Evolutionary conservation across 192 early-diverging fungal genomes (phyloP), one percentile per base, ranked within the genome.

Genomic region (Gonapodya prolifera): DNA sequence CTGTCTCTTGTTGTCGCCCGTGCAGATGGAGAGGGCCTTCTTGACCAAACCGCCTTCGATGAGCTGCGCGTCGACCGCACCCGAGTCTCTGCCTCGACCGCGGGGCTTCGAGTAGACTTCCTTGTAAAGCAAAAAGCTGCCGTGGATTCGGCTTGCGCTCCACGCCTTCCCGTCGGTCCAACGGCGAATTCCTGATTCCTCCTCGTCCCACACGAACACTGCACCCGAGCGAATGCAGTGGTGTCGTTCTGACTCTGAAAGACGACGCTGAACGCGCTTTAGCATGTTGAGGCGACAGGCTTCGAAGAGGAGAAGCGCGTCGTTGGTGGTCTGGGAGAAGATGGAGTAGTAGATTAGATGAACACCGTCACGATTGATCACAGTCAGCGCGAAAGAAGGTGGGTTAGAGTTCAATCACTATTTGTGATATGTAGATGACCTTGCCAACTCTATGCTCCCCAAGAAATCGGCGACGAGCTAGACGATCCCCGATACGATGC

Each of bases 121-220:
- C 81, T 94, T 91, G 82, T 96, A 96, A 0, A 94, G 94, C 70
- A 96, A 83, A 80, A 96, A 96, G 71, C 89, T 92, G 32, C 94
- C 94, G 35, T 92, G 89, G 74, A 96, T 94, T 33, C 95, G 87
- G 34, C 90, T 92, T 0, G 95, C 91, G 34, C 92, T 93, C 95
- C 95, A 96, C 70, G 88, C 91, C 80, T 91, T 89, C 23, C 94
- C 94, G 81, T 96, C 95, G 0, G 95, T 95, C 95, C 95, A 96
- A 35, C 95, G 87, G 79, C 93, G 85, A 90, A 96, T 96, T 23
- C 94, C 95, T 70, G 90, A 89, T 81, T 96, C 94, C 75, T 91
- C 83, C 83, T 96, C 95, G 80, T 95, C 93, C 91, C 94, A 96
- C 35, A 92, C 91, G 85, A 94, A 96, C 32, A 95, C 90, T 1